Conservation (phyloP, 441 rosid genomes). For the Eugenia klotzschiana region DNA sequence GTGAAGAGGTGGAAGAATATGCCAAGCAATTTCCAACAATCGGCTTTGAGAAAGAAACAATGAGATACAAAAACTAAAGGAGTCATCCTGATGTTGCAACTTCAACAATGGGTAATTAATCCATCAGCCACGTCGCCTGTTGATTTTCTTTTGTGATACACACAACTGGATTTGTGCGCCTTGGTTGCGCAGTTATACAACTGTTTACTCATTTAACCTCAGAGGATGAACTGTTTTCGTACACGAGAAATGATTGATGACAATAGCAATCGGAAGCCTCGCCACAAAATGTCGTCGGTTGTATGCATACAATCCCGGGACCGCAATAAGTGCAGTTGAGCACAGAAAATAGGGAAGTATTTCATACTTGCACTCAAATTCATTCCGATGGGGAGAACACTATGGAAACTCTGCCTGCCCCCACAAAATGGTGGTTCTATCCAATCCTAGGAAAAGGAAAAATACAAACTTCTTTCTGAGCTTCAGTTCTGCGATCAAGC, state of each 20-base stretch:
- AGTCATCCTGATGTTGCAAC: neutral
- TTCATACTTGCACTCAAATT: neutral
- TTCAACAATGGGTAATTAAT: neutral
- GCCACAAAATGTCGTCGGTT: neutral
- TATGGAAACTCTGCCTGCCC: neutral
- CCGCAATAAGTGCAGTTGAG: neutral
- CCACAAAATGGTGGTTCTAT: neutral
- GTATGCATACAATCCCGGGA: neutral
- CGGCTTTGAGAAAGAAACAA: slow-evolving; percentile 84
- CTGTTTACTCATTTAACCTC: neutral
- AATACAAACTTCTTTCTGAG: neutral
- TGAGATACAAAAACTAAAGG: slow-evolving; percentile 63
- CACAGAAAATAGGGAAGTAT: neutral
- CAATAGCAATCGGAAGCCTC: neutral
- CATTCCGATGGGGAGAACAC: neutral
- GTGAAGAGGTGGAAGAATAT: slow-evolving; percentile 57
- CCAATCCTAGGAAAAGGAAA: neutral
- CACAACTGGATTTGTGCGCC: neutral
- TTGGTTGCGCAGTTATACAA: neutral
- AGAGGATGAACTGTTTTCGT: neutral
- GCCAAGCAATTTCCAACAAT: slow-evolving; percentile 80
- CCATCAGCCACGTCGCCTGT: neutral
- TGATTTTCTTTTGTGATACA: neutral
- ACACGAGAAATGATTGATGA: neutral
- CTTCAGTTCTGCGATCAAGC: neutral